These are phyloP conservation scores for Erodium chrysanthum DNA, from an alignment of 441 rosid species.

Conservation along the genomic window DNA sequence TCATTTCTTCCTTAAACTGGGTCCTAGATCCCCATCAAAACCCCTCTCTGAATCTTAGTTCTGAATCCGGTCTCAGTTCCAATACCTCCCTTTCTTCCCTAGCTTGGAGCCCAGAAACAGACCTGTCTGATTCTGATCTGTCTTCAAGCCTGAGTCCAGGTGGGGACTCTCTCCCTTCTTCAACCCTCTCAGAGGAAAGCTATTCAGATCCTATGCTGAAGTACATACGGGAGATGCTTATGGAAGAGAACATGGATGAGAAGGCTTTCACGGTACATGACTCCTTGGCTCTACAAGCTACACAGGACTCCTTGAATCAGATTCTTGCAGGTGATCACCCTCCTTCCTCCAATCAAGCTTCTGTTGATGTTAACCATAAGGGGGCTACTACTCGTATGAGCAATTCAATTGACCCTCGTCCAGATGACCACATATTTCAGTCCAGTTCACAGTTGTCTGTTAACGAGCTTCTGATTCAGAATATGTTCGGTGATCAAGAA, in stretches of 20 bases:
- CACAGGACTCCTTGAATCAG: conserved; percentile 56
- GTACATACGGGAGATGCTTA: conserved; percentile 50
- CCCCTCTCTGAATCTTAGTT: conserved; percentile 6
- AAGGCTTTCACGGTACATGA: conserved; percentile 39
- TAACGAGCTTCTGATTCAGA: conserved; percentile 27
- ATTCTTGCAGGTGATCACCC: conserved; percentile 32
- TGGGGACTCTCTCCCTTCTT: conserved; percentile 26
- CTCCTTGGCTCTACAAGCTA: conserved; percentile 48
- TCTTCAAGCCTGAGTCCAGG: conserved; percentile 3
- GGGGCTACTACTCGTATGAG: background rate
- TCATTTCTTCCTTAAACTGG: conserved; percentile 16
- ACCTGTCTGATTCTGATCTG: background rate
- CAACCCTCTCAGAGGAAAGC: conserved; percentile 33
- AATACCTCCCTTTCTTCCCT: conserved; percentile 18
- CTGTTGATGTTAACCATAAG: too few relatives aligned
- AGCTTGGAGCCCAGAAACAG: conserved; percentile 21
- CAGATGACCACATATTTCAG: too few relatives aligned
- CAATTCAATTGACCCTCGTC: too few relatives aligned
- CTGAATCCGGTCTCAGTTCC: background rate
- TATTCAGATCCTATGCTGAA: conserved; percentile 45
- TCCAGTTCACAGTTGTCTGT: conserved; percentile 14
- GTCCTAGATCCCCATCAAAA: conserved; percentile 16
- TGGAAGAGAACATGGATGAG: conserved; percentile 59
- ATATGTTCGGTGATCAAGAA: conserved; percentile 29
- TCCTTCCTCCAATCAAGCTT: too few relatives aligned